Conservation (phyloP, 495 filamentous ascomycete species). For the Sabuloglossum arenarium region DNA sequence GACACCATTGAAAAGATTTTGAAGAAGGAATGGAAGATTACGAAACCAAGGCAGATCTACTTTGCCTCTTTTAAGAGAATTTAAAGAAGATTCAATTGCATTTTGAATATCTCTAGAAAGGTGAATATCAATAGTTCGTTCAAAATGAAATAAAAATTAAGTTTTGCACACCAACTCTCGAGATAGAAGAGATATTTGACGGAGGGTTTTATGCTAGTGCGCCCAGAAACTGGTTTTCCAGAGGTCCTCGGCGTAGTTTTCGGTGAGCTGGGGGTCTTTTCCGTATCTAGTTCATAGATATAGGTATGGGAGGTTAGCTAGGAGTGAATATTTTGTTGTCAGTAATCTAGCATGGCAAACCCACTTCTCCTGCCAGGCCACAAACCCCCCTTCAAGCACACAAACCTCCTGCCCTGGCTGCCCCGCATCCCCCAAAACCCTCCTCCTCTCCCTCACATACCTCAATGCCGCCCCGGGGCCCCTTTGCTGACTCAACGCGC, state of each 20-base stretch:
- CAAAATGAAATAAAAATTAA: too few relatives aligned
- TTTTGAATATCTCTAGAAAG: too few relatives aligned
- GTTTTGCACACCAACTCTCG: too few relatives aligned
- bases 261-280: slow-evolving; percentile 59
- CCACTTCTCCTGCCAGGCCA: slow-evolving; percentile 2
- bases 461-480: slow-evolving; percentile 47
- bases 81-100: too few relatives aligned
- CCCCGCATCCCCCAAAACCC: slow-evolving; percentile 16
- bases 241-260: slow-evolving; percentile 66
- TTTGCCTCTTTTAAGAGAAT: too few relatives aligned
- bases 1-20: too few relatives aligned
- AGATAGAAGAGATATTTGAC: too few relatives aligned
- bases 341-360: neutral
- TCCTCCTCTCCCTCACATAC: slow-evolving; percentile 45
- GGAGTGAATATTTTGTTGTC: too few relatives aligned
- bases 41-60: too few relatives aligned
- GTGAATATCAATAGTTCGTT: too few relatives aligned
- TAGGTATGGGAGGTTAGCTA: neutral
- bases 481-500: slow-evolving; percentile 78
- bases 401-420: slow-evolving; percentile 40
- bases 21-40: too few relatives aligned
- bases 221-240: slow-evolving; percentile 46
- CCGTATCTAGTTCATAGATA: slow-evolving; percentile 26
- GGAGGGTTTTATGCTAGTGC: neutral
- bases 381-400: slow-evolving; percentile 69